Evolutionary conservation across 768 basidiomycete genomes (phyloP).

Genomic region (Pleurotus sapidus): DNA sequence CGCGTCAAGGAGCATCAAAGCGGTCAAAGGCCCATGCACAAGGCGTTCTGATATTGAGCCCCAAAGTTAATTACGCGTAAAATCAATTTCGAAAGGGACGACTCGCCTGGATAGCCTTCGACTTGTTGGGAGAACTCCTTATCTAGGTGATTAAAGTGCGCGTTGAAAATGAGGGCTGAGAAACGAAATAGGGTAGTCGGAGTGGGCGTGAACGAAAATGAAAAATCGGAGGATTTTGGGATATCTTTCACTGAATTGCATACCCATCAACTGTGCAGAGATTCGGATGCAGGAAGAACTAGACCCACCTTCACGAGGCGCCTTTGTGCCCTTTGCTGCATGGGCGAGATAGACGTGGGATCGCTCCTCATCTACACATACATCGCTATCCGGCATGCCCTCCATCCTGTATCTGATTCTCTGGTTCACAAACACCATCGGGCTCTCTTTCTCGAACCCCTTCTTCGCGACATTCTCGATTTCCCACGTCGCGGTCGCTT

Average conservation of each 20-base stretch:
- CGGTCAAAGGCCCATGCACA: slow-evolving; percentile 81
- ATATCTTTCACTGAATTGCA: slow-evolving; percentile 43
- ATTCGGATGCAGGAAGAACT: neutral
- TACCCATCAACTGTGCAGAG: neutral
- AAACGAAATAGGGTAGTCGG: slow-evolving; percentile 80
- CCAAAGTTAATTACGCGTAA: too few relatives aligned
- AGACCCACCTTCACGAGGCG: slow-evolving; percentile 41
- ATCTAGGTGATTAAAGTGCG: slow-evolving; percentile 81
- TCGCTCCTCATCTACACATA: slow-evolving; percentile 62
- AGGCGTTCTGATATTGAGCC: slow-evolving; percentile 54
- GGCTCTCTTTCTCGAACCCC: slow-evolving; percentile 53
- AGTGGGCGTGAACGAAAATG: slow-evolving; percentile 64
- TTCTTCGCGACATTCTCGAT: slow-evolving; percentile 60
- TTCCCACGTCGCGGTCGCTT: slow-evolving; percentile 43
- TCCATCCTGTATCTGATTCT: slow-evolving; percentile 46
- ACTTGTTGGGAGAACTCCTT: slow-evolving; percentile 60
- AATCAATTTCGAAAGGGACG: too few relatives aligned
- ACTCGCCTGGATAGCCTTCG: slow-evolving; percentile 74
- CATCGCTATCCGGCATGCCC: slow-evolving; percentile 30
- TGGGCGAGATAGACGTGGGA: slow-evolving; percentile 61
- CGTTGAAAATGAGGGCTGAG: slow-evolving; percentile 85
- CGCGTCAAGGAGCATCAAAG: slow-evolving; percentile 71
- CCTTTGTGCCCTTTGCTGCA: slow-evolving; percentile 24
- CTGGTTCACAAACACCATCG: slow-evolving; percentile 78
- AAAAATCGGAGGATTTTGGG: slow-evolving; percentile 49